phyloP scores from a whole-genome alignment of 1,139 yeast genomes.

The Yamadazyma sp. region DNA sequence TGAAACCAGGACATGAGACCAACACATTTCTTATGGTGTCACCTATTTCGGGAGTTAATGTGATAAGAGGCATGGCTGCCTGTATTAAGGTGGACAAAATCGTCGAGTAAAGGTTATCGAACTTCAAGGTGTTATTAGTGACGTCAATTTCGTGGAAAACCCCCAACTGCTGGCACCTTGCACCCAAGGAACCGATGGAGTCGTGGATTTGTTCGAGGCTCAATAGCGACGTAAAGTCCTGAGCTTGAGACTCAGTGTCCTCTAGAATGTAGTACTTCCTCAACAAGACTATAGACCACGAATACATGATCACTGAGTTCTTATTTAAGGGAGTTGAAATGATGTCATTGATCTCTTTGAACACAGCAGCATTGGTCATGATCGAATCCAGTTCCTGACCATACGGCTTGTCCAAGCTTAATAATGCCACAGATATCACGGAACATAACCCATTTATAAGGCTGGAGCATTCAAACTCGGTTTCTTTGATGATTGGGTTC shows the following conservation, averaged over 20 bases:
- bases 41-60: constrained; percentile 57
- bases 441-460: constrained; percentile 44
- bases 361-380: constrained; percentile 40
- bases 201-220: constrained; percentile 16
- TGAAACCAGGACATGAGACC: constrained; percentile 52
- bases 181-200: constrained; percentile 36
- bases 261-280: constrained; percentile 52
- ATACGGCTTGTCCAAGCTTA: constrained; percentile 53
- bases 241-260: constrained; percentile 23
- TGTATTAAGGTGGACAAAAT: constrained; percentile 59
- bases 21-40: constrained; percentile 51
- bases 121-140: constrained; percentile 45
- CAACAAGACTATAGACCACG: constrained; percentile 71
- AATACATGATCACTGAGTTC: constrained; percentile 56
- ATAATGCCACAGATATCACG: constrained; percentile 46
- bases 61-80: constrained; percentile 62
- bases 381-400: constrained; percentile 22
- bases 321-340: constrained; percentile 26
- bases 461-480: constrained; percentile 35
- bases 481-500: constrained; percentile 27
- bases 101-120: constrained; percentile 56
- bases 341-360: constrained; percentile 40
- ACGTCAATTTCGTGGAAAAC: constrained; percentile 47
- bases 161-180: constrained; percentile 43
- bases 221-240: constrained; percentile 13